Conservation (phyloP, 106 monocot genomes). For the Gastrodia elata region DNA sequence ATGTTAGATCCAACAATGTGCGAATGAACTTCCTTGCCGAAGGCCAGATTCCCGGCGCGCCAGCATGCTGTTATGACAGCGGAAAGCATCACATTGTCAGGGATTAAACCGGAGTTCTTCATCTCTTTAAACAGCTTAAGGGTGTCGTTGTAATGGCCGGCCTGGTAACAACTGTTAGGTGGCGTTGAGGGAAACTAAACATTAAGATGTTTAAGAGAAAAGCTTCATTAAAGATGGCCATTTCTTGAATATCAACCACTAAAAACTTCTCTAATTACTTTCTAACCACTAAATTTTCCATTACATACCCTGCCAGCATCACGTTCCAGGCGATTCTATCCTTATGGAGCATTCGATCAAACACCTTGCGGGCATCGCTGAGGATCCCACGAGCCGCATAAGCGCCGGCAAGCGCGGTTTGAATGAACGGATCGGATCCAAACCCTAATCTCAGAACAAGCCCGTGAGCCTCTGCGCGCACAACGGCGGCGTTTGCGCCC, state of each 20-base stretch:
- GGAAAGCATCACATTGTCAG: constrained; percentile 32
- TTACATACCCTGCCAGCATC: constrained; percentile 76
- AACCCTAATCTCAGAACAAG: constrained; percentile 44
- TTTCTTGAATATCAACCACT: not conserved
- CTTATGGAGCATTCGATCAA: constrained; percentile 52
- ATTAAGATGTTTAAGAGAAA: not conserved
- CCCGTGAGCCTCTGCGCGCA: constrained; percentile 42
- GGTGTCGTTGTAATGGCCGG: constrained; percentile 44
- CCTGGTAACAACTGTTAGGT: constrained; percentile 50
- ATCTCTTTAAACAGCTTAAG: constrained; percentile 56
- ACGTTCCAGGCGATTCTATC: constrained; percentile 81
- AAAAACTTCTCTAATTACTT: too few relatives aligned
- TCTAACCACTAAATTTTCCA: too few relatives aligned
- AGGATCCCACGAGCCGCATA: constrained; percentile 24
- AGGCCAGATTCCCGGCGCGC: constrained; percentile 23
- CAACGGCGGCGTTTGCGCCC: not conserved
- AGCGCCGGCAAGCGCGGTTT: constrained; percentile 45
- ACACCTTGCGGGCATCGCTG: constrained; percentile 51
- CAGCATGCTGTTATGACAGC: constrained; percentile 49
- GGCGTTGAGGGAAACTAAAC: constrained; percentile 3
- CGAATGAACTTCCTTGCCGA: constrained; percentile 33
- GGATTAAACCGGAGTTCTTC: constrained; percentile 22
- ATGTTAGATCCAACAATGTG: constrained; percentile 22
- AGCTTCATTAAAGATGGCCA: not conserved
- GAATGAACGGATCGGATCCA: constrained; percentile 49